phyloP scores from a whole-genome alignment of 768 basidiomycete species.

The Auriscalpium vulgare region DNA sequence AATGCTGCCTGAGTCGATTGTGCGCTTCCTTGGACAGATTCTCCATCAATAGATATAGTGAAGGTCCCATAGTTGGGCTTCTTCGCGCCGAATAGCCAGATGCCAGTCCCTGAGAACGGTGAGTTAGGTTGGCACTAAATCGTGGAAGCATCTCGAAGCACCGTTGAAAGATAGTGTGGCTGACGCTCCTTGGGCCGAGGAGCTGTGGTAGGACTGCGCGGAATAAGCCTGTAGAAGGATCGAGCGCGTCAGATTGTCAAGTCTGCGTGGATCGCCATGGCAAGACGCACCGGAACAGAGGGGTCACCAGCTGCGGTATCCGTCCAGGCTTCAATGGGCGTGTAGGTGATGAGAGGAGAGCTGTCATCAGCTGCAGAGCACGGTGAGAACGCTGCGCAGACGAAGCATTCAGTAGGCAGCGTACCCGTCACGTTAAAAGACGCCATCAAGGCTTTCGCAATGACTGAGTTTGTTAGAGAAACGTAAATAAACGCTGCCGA shows the following conservation, averaged over 20 bases:
- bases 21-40: constrained; percentile 29
- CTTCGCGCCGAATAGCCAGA: constrained; percentile 42
- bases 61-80: constrained; percentile 41
- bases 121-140: background rate
- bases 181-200: constrained; percentile 36
- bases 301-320: constrained; percentile 36
- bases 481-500: background rate
- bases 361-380: constrained; percentile 42
- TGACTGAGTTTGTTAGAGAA: constrained; percentile 14
- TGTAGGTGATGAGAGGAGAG: constrained; percentile 46
- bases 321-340: constrained; percentile 41
- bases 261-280: background rate
- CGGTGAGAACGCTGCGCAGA: background rate
- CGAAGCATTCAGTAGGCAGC: background rate
- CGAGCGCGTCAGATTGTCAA: background rate
- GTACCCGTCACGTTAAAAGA: constrained; percentile 36
- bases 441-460: constrained; percentile 39
- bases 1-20: constrained; percentile 20
- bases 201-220: constrained; percentile 36
- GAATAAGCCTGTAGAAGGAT: constrained; percentile 32
- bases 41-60: constrained; percentile 37
- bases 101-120: constrained; percentile 29
- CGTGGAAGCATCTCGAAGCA: background rate
- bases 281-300: constrained; percentile 24
- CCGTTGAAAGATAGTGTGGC: constrained; percentile 46